Evolutionary conservation across 768 basidiomycete genomes (phyloP).

Genomic region (Kwoniella shandongensis): DNA sequence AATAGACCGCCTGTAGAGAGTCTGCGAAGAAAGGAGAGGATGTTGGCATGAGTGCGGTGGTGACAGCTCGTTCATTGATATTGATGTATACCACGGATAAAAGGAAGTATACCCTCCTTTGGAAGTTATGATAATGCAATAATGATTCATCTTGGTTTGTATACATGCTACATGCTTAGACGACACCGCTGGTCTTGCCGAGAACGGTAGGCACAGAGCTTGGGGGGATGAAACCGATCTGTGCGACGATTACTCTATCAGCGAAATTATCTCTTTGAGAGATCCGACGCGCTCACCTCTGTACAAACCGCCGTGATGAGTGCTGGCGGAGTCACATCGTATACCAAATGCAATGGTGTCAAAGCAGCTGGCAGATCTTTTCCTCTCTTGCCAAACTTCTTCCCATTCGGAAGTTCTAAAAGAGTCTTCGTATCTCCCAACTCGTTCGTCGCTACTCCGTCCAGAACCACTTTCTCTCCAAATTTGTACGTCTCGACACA

Average conservation of each 20-base stretch:
- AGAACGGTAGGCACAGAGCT: constrained; percentile 66
- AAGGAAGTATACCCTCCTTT: not conserved
- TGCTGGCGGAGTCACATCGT: constrained; percentile 88
- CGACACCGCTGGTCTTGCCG: constrained; percentile 41
- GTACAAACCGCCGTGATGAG: constrained; percentile 95
- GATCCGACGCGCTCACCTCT: constrained; percentile 59
- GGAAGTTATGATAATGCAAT: constrained; percentile 1
- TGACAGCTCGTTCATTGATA: not conserved
- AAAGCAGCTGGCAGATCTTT: constrained; percentile 57
- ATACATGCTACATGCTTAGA: constrained; percentile 5
- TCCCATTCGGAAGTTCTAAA: constrained; percentile 14
- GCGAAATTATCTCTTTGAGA: not conserved
- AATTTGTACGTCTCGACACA: constrained; percentile 99
- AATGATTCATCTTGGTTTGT: constrained; percentile 5
- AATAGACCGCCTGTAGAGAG: constrained; percentile 11
- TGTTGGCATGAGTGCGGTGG: constrained; percentile 22
- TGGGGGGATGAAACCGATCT: constrained; percentile 83
- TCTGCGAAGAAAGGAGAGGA: constrained; percentile 13
- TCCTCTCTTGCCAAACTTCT: constrained; percentile 2
- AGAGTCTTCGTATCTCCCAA: constrained; percentile 61
- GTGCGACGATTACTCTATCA: too few relatives aligned
- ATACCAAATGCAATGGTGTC: constrained; percentile 80
- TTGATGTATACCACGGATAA: not conserved
- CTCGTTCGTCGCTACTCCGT: constrained; percentile 95
- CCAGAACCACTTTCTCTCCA: constrained; percentile 84